Evolutionary conservation across 805 yeast genomes (phyloP).

Genomic region (Naumovozyma castellii): DNA sequence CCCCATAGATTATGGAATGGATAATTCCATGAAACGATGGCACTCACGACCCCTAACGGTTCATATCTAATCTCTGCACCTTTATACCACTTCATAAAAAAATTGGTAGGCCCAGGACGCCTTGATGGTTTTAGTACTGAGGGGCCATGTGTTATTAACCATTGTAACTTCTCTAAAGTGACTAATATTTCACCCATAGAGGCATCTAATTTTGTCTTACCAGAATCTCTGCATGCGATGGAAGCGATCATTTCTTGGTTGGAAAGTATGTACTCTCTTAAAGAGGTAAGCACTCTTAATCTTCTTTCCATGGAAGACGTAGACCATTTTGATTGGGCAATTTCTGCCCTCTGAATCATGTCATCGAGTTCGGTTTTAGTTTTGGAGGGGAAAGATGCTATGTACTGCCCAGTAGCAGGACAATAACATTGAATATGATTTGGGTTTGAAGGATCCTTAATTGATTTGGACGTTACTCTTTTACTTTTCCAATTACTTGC

Average conservation of each 20-base stretch:
- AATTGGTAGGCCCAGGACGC: conserved; percentile 80
- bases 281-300: conserved; percentile 58
- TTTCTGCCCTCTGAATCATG: conserved; percentile 36
- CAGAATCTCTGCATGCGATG: conserved; percentile 93
- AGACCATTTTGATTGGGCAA: conserved; percentile 30
- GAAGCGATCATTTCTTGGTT: conserved; percentile 83
- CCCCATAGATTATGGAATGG: conserved; percentile 93
- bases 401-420: conserved; percentile 89
- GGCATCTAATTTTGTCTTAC: conserved; percentile 92
- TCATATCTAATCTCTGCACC: conserved; percentile 90
- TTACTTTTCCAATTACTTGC: conserved; percentile 80
- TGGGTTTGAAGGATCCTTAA: conserved; percentile 54
- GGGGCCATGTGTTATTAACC: conserved; percentile 84
- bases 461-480: conserved; percentile 46
- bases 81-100: conserved; percentile 73
- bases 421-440: conserved; percentile 72
- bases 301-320: conserved; percentile 51
- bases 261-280: conserved; percentile 60
- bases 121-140: conserved; percentile 55
- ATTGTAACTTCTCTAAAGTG: conserved; percentile 82
- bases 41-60: conserved; percentile 79
- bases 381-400: conserved; percentile 63
- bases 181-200: conserved; percentile 95
- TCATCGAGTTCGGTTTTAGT: conserved; percentile 62
- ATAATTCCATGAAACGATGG: conserved; percentile 93